Evolutionary conservation across 169 alveolate species (phyloP), one percentile per base, ranked within the genome.

Genomic region (Cryptosporidium canis): DNA sequence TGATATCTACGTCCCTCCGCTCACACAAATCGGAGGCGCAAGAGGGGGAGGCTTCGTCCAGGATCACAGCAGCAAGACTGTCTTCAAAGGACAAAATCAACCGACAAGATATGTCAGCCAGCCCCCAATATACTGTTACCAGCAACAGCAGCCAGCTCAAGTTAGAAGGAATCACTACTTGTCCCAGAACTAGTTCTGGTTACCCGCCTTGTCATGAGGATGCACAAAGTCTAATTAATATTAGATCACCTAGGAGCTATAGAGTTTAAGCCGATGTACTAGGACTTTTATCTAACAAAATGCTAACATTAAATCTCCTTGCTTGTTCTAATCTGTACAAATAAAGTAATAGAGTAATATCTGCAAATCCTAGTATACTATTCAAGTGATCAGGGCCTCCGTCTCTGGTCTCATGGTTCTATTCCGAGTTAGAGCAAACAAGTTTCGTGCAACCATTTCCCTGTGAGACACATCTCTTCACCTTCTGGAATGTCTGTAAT

Each of bases 81-180:
- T 51, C 5, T 51, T 51, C 24, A 47, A 24, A 16, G 45, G 83
- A 29, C 66, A 67, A 44, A 55, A 16, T 58, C 16, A 37, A 31
- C 67, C 47, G 9, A 70, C 33, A 14, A 77, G 87, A 58, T 77
- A 77, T 58, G 31, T 58, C n/a, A 77, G 87, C 27, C 87, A 77
- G 24, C 87, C 87, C 21, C 87, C 87, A 0, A 27, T 37, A 41
- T 56, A 41, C 18, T 66, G 21, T 24, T 66, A 37, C 33, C 27
- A 77, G 7, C 87, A 39, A 48, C 66, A 43, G 8, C 41, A n/a
- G 7, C 55, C 41, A 51, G 9, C 39, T 3, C 39, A 70, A 48
- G 64, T 16, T 8, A 18, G 83, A 39, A 67, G 3, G 65, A 67
- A 67, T 45, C 83, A 67, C 24, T 67, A 67, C 11, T 4, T 51